phyloP scores from a whole-genome alignment of 805 yeast species.

The Wickerhamiella hasegawae region DNA sequence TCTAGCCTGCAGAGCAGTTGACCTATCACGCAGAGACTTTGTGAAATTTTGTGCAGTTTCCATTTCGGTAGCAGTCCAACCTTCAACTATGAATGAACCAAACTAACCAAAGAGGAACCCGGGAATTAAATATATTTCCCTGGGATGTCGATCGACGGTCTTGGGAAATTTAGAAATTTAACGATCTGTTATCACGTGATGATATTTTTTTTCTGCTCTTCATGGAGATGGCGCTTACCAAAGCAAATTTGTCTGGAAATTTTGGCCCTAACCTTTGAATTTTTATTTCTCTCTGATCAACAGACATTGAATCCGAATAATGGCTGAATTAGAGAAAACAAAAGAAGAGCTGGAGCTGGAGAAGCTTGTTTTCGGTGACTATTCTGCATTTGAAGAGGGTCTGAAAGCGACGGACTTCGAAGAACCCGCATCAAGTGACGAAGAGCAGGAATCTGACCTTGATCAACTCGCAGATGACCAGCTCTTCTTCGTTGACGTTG shows the following conservation, averaged over 20 bases:
- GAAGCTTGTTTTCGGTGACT: constrained; percentile 80
- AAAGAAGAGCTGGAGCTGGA: constrained; percentile 70
- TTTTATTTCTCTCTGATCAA: constrained; percentile 7
- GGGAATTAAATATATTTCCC: too few relatives aligned
- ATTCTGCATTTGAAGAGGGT: constrained; percentile 39
- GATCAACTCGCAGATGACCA: constrained; percentile 30
- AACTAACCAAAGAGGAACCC: too few relatives aligned
- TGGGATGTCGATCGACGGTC: too few relatives aligned
- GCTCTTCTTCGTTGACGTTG: constrained; percentile 40
- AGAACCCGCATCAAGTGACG: constrained; percentile 13
- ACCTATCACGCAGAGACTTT: constrained; percentile 17
- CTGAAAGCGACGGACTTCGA: constrained; percentile 20
- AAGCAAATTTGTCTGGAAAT: too few relatives aligned
- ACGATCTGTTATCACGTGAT: too few relatives aligned
- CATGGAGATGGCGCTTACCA: too few relatives aligned
- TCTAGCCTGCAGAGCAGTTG: constrained; percentile 11
- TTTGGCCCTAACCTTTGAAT: constrained; percentile 5
- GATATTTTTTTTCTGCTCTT: too few relatives aligned
- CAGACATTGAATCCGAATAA: neutral
- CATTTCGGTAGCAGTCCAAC: too few relatives aligned
- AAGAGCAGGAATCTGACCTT: constrained; percentile 21
- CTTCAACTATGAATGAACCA: too few relatives aligned
- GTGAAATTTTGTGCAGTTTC: constrained; percentile 19
- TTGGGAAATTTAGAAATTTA: too few relatives aligned
- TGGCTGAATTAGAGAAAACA: constrained; percentile 39